Evolutionary conservation across 2,329 filamentous ascomycete genomes (phyloP).

Genomic region (Fusarium haematococcum): DNA sequence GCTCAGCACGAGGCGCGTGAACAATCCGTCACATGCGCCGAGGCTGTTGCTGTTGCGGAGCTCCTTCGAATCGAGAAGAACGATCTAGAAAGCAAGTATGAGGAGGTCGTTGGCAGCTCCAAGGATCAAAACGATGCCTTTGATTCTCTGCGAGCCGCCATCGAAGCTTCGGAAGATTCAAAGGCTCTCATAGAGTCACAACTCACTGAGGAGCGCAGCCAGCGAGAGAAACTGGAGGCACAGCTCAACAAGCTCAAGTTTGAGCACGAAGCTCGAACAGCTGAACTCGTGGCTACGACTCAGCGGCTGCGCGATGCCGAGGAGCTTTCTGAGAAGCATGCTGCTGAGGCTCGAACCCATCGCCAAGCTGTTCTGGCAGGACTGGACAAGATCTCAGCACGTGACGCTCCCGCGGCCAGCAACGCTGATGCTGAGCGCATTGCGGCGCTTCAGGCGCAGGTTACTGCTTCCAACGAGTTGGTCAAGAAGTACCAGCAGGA

Average conservation of each 20-base stretch:
- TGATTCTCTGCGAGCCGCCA: conserved; percentile 79
- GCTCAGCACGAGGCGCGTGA: conserved; percentile 83
- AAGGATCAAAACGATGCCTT: conserved; percentile 79
- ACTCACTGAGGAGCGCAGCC: conserved; percentile 83
- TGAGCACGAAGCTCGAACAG: conserved; percentile 84
- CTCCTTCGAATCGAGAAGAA: conserved; percentile 88
- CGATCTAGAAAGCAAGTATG: conserved; percentile 76
- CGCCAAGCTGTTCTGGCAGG: conserved; percentile 85
- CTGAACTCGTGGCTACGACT: conserved; percentile 80
- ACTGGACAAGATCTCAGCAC: conserved; percentile 77
- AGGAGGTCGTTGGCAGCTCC: conserved; percentile 73
- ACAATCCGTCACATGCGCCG: conserved; percentile 80
- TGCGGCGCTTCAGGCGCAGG: conserved; percentile 80
- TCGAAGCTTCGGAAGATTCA: conserved; percentile 83
- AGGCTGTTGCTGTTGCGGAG: conserved; percentile 79
- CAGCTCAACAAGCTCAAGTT: conserved; percentile 81
- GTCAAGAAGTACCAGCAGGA: conserved; percentile 91
- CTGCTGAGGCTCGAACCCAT: conserved; percentile 87
- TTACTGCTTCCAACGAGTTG: conserved; percentile 80
- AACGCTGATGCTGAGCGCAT: conserved; percentile 74
- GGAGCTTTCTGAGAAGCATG: conserved; percentile 87
- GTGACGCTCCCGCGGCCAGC: conserved; percentile 60
- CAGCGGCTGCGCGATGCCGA: conserved; percentile 86
- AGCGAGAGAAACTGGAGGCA: conserved; percentile 79
- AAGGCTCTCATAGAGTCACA: conserved; percentile 81